Evolutionary conservation across 1,139 yeast species (phyloP).

Genomic region (Zygotorulaspora mrakii): DNA sequence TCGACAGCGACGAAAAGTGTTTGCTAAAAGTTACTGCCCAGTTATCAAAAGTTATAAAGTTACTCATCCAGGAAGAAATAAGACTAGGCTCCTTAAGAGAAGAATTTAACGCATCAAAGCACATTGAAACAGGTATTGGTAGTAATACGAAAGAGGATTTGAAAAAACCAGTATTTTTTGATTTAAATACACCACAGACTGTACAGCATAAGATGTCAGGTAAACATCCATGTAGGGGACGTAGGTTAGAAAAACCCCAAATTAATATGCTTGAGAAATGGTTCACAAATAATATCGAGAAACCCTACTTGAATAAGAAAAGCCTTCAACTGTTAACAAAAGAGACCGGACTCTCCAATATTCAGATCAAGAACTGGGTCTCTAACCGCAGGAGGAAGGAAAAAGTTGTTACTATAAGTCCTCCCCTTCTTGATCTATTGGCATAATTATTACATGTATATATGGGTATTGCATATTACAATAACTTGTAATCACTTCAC

Average conservation of each 20-base stretch:
- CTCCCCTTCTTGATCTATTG: slow-evolving; percentile 3
- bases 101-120: background rate
- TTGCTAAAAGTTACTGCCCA: slow-evolving; percentile 7
- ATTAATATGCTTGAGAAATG: slow-evolving; percentile 21
- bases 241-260: slow-evolving; percentile 22
- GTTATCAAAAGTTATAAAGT: slow-evolving; percentile 4
- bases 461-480: background rate
- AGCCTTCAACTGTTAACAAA: slow-evolving; percentile 13
- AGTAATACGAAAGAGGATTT: background rate
- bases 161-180: slow-evolving; percentile 10
- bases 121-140: background rate
- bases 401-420: slow-evolving; percentile 7
- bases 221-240: slow-evolving; percentile 20
- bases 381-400: slow-evolving; percentile 30
- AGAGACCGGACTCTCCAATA: slow-evolving; percentile 20
- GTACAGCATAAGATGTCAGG: slow-evolving; percentile 11
- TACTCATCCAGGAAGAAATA: slow-evolving; percentile 3
- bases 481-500: slow-evolving; percentile 13
- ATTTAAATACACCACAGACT: slow-evolving; percentile 20
- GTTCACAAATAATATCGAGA: slow-evolving; percentile 19
- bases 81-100: background rate
- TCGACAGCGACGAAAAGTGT: slow-evolving; percentile 5
- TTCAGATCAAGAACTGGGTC: slow-evolving; percentile 30
- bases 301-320: slow-evolving; percentile 24
- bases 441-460: background rate